Evolutionary conservation across 352 stramenopile genomes (phyloP).

Genomic region (Pythium folliculosum): DNA sequence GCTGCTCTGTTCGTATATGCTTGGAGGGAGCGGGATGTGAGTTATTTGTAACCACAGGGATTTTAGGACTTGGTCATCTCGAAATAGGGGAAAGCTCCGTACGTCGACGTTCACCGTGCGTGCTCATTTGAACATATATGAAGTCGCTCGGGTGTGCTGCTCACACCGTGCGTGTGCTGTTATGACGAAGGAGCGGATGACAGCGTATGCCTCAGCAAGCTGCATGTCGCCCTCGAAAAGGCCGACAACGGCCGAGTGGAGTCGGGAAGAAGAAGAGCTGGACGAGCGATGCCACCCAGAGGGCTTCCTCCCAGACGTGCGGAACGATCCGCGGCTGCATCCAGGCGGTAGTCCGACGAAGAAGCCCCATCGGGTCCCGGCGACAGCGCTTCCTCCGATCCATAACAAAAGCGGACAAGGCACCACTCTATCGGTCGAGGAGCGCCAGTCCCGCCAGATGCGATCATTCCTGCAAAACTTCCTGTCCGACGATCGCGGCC

Average conservation of each 20-base stretch:
- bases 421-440: slow-evolving; percentile 41
- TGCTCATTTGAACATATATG: no score
- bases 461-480: slow-evolving; percentile 93
- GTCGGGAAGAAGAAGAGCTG: slow-evolving; percentile 8
- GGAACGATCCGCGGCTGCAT: not conserved
- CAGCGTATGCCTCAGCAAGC: not conserved
- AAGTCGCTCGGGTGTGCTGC: no score
- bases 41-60: not conserved
- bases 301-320: not conserved
- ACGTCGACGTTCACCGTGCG: no score
- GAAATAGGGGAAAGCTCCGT: no score
- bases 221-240: not conserved
- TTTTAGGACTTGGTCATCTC: no score
- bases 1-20: not conserved
- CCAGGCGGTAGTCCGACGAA: slow-evolving; percentile 4
- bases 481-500: slow-evolving; percentile 69
- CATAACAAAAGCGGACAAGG: not conserved
- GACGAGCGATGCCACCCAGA: not conserved
- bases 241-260: not conserved
- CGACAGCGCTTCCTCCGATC: slow-evolving; percentile 1
- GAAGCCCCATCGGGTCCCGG: not conserved
- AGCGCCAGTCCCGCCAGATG: slow-evolving; percentile 78
- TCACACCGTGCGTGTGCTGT: not conserved
- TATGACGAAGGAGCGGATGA: not conserved
- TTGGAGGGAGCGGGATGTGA: not conserved